Conservation (phyloP, 2,329 filamentous ascomycete genomes). For the Fusarium sp. region DNA sequence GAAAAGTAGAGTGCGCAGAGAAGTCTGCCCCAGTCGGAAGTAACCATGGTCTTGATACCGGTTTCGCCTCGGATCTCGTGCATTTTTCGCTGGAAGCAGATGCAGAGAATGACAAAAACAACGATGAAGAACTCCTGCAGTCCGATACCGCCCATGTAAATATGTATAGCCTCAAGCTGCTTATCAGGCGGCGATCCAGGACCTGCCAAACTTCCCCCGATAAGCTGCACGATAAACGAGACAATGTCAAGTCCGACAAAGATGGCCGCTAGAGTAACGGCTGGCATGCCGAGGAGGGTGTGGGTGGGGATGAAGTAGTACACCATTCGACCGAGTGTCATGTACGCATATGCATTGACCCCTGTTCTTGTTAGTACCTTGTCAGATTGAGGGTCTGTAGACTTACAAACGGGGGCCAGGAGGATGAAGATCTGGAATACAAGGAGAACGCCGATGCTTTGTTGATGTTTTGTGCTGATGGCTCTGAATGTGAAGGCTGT, state of each 20-base stretch:
- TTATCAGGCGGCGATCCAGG: slow-evolving; percentile 44
- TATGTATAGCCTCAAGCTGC: slow-evolving; percentile 52
- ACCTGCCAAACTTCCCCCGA: slow-evolving; percentile 49
- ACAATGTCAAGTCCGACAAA: slow-evolving; percentile 58
- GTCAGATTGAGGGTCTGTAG: accelerated
- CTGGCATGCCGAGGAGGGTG: slow-evolving; percentile 53
- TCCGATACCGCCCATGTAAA: slow-evolving; percentile 67
- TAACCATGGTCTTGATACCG: background rate
- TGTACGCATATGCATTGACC: slow-evolving; percentile 62
- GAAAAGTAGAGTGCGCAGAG: slow-evolving; percentile 52
- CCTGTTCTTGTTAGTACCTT: slow-evolving; percentile 39
- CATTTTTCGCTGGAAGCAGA: slow-evolving; percentile 35
- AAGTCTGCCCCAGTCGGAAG: slow-evolving; percentile 29
- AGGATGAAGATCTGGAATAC: slow-evolving; percentile 45
- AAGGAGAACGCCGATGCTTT: slow-evolving; percentile 30
- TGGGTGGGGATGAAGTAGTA: slow-evolving; percentile 56
- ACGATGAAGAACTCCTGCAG: slow-evolving; percentile 64
- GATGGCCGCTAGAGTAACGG: slow-evolving; percentile 51
- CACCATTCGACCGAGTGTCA: slow-evolving; percentile 60
- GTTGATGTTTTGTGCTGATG: slow-evolving; percentile 38
- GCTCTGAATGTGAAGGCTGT: slow-evolving; percentile 40
- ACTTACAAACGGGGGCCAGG: slow-evolving; percentile 40
- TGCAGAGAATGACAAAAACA: slow-evolving; percentile 56
- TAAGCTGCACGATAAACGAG: slow-evolving; percentile 52
- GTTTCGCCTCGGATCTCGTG: background rate